A percentile compares a stretch with the other conserved stretches of the same genome.
phyloP scores from a whole-genome alignment of 768 basidiomycete species.

The Boletus sp. region DNA sequence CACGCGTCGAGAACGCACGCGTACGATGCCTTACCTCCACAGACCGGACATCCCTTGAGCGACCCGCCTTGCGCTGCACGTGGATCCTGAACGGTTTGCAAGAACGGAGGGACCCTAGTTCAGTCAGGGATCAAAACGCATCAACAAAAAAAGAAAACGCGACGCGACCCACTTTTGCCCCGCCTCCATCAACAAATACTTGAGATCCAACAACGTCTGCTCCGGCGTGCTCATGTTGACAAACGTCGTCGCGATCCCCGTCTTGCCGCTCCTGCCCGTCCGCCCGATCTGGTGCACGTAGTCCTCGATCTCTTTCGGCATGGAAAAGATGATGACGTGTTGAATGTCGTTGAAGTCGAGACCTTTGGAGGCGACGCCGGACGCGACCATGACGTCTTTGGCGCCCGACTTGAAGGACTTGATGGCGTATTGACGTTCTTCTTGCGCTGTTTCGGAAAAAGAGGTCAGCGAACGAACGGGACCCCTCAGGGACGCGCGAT shows the following conservation, averaged over 20 bases:
- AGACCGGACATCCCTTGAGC: conserved; percentile 89
- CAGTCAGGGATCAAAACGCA: not conserved
- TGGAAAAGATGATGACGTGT: conserved; percentile 97
- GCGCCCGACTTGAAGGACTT: conserved; percentile 96
- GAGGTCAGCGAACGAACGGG: not conserved
- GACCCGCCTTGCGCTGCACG: conserved; percentile 74
- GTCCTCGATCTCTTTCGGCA: conserved; percentile 99
- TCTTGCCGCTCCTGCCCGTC: conserved; percentile 96
- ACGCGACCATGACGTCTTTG: conserved; percentile 99
- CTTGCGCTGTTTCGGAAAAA: conserved; percentile 65
- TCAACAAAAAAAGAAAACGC: not conserved
- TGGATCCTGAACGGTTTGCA: conserved; percentile 88
- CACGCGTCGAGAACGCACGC: not conserved
- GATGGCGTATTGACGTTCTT: conserved; percentile 99
- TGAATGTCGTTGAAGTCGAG: conserved; percentile 99
- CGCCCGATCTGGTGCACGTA: conserved; percentile 99
- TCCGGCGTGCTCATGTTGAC: conserved; percentile 98
- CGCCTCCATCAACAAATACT: conserved; percentile 94
- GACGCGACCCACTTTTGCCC: conserved; percentile 83
- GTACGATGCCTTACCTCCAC: conserved; percentile 66
- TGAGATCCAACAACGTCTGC: conserved; percentile 94
- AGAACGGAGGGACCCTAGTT: conserved; percentile 86
- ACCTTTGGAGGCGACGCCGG: conserved; percentile 96
- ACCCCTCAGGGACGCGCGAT: no score
- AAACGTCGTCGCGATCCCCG: conserved; percentile 98